phyloP scores from a whole-genome alignment of 116 monocot species.

The Papilionanthe hybrid region DNA sequence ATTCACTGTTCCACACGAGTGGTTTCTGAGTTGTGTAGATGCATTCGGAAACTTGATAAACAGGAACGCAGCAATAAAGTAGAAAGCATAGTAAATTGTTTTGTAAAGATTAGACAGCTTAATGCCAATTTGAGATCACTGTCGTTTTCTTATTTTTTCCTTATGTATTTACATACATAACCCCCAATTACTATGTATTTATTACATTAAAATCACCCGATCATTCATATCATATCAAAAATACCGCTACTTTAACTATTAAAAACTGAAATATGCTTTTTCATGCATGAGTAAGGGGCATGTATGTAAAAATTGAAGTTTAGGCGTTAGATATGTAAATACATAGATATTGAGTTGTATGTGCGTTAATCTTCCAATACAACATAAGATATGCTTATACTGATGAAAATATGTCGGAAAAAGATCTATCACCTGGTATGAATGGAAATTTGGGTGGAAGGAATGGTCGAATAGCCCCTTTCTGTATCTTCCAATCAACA shows the following conservation, averaged over 20 bases:
- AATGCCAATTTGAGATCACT: too few species aligned
- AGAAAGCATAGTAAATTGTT: not conserved
- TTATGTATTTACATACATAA: too few species aligned
- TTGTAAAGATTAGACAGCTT: not conserved
- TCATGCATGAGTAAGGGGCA: too few species aligned
- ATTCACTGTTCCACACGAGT: slow-evolving; percentile 28
- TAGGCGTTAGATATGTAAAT: too few species aligned
- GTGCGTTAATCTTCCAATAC: too few species aligned
- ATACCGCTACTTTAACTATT: too few species aligned
- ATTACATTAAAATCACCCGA: too few species aligned
- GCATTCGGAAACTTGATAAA: not conserved
- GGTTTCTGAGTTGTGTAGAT: not conserved
- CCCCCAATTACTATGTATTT: too few species aligned
- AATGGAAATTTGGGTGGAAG: slow-evolving; percentile 33
- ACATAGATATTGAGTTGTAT: too few species aligned
- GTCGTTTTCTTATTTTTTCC: not conserved
- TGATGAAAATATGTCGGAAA: not conserved
- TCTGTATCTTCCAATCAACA: slow-evolving; percentile 57
- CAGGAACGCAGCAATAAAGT: not conserved
- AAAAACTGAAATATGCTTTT: too few species aligned
- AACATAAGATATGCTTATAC: not conserved
- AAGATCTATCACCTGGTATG: slow-evolving; percentile 26
- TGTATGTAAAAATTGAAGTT: too few species aligned
- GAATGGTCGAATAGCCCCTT: slow-evolving; percentile 32
- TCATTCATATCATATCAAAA: too few species aligned